Base-by-base conservation (phyloP, 495 filamentous ascomycete species). In the Jackrogersella minutella region DNA sequence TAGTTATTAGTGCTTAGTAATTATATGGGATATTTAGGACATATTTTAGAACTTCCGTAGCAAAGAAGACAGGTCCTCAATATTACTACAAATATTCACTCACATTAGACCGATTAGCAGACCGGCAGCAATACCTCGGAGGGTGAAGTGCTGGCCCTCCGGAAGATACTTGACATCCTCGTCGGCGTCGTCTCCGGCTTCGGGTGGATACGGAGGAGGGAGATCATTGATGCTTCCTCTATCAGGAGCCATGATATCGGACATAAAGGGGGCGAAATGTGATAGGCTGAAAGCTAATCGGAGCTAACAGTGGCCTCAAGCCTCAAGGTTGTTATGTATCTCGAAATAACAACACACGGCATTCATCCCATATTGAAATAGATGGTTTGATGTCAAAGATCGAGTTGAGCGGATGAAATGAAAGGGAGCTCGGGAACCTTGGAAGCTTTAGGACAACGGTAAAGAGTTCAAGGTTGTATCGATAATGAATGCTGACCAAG, bases 51-150 rank as follows among this genome's bases (percentile, higher is more conserved):
- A n/a, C 21, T 24, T 43, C 21, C n/a, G 19, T 14, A 30, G 9
- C 33, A 13, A 41, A 5, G 39, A 37, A 10, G 39, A 6, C 16
- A 41, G 4, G 4, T 2, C 33, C 33, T 11, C 9, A n/a, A 16
- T 49, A 3, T 8, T 26, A 31, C n/a, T 41, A 24, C 8, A n/a
- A 11, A 34, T 49, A 41, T 13, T 33, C n/a, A 66, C 63, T 66
- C 24, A 66, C 63, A 66, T 41, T 24, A 66, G 34, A 24, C 95
- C 95, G 59, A 98, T 94, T 2, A 85, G 77, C 5, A 98, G 78
- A 33, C 95, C 95, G 51, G 92, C 92, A 24, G 87, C 71, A 36
- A 97, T 80, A 28, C 91, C 93, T 40, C 95, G 90, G 13, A 87
- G 16, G 5, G 96, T 98, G 77, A 99, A 97, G 78, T 90, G 89